Evolutionary conservation across 2,329 filamentous ascomycete species (phyloP).

Genomic region (Monascus ruber): DNA sequence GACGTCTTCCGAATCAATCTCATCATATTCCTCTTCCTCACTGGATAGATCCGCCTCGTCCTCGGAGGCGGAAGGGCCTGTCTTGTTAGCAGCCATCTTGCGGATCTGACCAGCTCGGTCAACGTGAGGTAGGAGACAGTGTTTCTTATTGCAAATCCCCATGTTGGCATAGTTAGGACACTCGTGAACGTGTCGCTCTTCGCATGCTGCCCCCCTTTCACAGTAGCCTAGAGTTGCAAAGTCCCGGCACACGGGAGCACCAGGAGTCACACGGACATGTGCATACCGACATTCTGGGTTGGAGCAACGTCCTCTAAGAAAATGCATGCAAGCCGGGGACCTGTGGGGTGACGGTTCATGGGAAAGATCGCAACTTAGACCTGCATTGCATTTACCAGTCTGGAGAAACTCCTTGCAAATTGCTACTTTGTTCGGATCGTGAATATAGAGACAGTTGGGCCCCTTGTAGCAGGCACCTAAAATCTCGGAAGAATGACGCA

Average conservation of each 20-base stretch:
- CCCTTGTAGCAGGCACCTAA: constrained; percentile 79
- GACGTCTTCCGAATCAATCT: constrained; percentile 58
- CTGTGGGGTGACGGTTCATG: constrained; percentile 76
- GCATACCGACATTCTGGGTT: constrained; percentile 78
- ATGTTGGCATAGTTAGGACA: constrained; percentile 93
- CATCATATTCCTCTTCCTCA: constrained; percentile 57
- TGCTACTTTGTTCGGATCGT: constrained; percentile 78
- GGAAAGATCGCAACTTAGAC: constrained; percentile 76
- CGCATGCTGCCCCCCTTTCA: constrained; percentile 64
- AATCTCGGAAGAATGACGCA: constrained; percentile 10
- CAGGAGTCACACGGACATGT: constrained; percentile 66
- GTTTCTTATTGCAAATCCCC: constrained; percentile 67
- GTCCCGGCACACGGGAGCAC: constrained; percentile 66
- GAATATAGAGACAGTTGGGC: constrained; percentile 64
- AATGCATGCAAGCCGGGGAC: constrained; percentile 80
- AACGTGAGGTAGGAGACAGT: constrained; percentile 77
- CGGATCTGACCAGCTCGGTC: constrained; percentile 73
- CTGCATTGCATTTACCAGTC: constrained; percentile 64
- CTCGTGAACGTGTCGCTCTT: constrained; percentile 78
- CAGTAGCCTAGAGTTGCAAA: constrained; percentile 88
- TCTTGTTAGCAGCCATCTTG: constrained; percentile 40
- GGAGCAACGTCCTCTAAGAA: constrained; percentile 77
- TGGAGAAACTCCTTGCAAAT: constrained; percentile 81
- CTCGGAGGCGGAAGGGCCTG: constrained; percentile 20
- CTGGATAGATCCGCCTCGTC: constrained; percentile 62